These are phyloP conservation scores for Cytospora schulzeri DNA, from an alignment of 2,329 filamentous ascomycete genomes.

Conservation along the genomic window DNA sequence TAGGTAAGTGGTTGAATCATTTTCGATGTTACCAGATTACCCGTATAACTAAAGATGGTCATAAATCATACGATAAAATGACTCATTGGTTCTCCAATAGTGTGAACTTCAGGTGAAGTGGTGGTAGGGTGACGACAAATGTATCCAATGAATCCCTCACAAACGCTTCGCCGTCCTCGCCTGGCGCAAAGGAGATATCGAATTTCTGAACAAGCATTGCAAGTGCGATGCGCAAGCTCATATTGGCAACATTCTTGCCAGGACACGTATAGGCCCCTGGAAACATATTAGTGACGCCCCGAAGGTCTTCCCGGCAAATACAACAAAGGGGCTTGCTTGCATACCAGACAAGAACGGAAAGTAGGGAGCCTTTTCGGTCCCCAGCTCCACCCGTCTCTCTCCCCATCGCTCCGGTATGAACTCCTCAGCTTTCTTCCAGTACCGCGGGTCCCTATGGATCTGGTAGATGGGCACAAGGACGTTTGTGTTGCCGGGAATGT, in stretches of 20 bases:
- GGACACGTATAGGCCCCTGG: conserved; percentile 11
- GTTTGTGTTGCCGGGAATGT: conserved; percentile 22
- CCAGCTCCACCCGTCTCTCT: conserved; percentile 6
- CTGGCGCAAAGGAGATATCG: conserved; percentile 10
- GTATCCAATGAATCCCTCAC: conserved; percentile 3
- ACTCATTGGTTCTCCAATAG: neutral
- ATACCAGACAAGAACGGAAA: conserved; percentile 25
- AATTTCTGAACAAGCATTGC: conserved; percentile 10
- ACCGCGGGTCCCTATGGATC: conserved; percentile 29
- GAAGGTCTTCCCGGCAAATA: neutral
- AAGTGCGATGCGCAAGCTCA: conserved; percentile 14
- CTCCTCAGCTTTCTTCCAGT: conserved; percentile 22
- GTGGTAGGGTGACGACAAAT: conserved; percentile 1
- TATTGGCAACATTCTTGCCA: conserved; percentile 14
- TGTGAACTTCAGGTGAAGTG: neutral
- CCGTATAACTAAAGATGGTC: neutral
- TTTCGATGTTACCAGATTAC: neutral
- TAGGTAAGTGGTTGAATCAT: neutral
- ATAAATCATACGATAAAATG: neutral
- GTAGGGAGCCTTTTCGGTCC: conserved; percentile 27
- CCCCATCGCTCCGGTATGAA: conserved; percentile 30
- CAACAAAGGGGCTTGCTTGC: neutral
- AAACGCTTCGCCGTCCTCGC: conserved; percentile 2
- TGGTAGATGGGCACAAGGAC: conserved; percentile 19
- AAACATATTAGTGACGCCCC: neutral